Base-by-base conservation (phyloP, 305 asterid species). In the Solanum aculeatissimum region DNA sequence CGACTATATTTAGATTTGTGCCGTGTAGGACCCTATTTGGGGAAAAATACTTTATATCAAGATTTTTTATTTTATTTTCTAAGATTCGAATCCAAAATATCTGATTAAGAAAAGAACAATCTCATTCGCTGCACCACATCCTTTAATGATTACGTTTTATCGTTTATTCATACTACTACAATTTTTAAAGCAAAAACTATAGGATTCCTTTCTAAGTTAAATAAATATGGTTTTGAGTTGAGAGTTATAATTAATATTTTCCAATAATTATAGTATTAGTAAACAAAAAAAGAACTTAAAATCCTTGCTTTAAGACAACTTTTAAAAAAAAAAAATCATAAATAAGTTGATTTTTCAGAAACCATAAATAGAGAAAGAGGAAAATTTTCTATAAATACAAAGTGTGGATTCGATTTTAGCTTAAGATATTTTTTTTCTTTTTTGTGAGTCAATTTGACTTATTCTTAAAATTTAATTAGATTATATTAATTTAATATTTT, bases 71-170 rank as follows among this genome's bases (percentile, higher is more conserved):
- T 35, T 6, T 7, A 5, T 5, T 35, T 35, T 35, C 40, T n/a
- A 35, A 0, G 40, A 1, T 7, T 35, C 5, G 7, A 35, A 4
- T 0, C 40, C 0, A 1, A 35, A 4, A 6, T 7, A 0, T 35
- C 40, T 35, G 5, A 5, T 35, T 35, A 35, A 35, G 7, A 4
- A 2, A 35, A 4, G 40, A 35, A 0, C 7, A 35, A 4, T 1
- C 2, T 5, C 1, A 5, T 35, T 7, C 5, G 1, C 40, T 35
- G 0, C 40, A 35, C 1, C 40, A 35, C 5, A 35, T 35, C 1
- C 4, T 35, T 35, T 35, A 7, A 5, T 0, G 40, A 1, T 35
- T 4, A 35, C 5, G 0, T 35, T 35, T 35, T 35, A 35, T 35
- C 5, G 6, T 35, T 35, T 35, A 4, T 3, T 35, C 6, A 0